A percentile compares a stretch with the other conserved stretches of the same genome.
Conservation (phyloP, 139 green algal genomes). For the Mychonastes homosphaera region DNA sequence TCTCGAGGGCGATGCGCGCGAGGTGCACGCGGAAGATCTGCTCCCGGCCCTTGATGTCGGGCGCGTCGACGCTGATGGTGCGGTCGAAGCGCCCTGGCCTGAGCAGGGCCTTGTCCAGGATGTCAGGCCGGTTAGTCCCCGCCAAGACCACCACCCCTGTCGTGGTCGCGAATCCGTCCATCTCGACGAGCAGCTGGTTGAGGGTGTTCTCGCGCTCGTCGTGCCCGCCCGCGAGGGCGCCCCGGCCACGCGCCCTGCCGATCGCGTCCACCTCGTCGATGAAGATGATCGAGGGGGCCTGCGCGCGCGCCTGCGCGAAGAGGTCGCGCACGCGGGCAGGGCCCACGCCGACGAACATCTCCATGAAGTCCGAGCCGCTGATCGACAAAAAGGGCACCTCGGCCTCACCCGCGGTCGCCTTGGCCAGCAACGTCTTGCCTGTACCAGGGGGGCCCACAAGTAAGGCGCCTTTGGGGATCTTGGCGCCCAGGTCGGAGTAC, state of each 20-base stretch:
- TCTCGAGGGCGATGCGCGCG: slow-evolving; percentile 68
- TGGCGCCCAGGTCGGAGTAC: slow-evolving; percentile 69
- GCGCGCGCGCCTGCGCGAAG: slow-evolving; percentile 71
- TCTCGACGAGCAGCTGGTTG: slow-evolving; percentile 97
- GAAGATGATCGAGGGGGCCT: slow-evolving; percentile 94
- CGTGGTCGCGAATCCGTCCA: slow-evolving; percentile 79
- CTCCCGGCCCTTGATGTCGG: slow-evolving; percentile 92
- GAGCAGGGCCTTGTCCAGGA: slow-evolving; percentile 95
- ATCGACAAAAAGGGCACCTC: slow-evolving; percentile 80
- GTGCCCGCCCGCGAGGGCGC: slow-evolving; percentile 79
- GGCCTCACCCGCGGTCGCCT: slow-evolving; percentile 90
- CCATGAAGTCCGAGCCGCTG: slow-evolving; percentile 63
- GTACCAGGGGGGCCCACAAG: slow-evolving; percentile 69
- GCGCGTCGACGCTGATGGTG: slow-evolving; percentile 90
- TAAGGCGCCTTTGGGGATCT: slow-evolving; percentile 87
- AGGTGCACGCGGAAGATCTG: slow-evolving; percentile 94
- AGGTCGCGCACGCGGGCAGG: slow-evolving; percentile 89
- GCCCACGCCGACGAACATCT: slow-evolving; percentile 82
- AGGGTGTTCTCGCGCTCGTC: slow-evolving; percentile 98
- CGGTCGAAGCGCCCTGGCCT: slow-evolving; percentile 92
- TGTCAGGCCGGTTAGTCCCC: slow-evolving; percentile 96
- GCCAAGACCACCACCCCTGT: slow-evolving; percentile 94
- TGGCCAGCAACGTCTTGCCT: slow-evolving; percentile 94
- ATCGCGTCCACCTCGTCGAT: slow-evolving; percentile 94
- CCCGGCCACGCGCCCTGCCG: slow-evolving; percentile 42